Conservation (phyloP, 2,329 filamentous ascomycete species). For the Neofusicoccum parvum region DNA sequence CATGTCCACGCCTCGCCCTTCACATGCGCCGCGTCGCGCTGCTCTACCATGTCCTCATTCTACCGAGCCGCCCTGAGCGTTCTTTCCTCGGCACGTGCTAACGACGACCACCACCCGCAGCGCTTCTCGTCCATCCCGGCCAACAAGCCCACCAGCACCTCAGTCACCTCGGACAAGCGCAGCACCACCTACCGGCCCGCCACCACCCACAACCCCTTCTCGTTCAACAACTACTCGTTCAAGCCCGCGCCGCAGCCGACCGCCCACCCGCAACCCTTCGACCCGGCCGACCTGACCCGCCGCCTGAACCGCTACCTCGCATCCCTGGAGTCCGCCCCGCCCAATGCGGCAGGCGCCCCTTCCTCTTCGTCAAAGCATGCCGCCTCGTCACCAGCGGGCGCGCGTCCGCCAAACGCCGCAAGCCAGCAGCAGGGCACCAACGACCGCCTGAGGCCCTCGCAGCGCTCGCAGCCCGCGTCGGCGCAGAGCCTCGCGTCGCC, state of each 20-base stretch:
- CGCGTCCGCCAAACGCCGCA: background rate
- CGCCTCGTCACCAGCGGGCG: background rate
- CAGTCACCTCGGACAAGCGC: background rate
- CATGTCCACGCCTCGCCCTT: background rate
- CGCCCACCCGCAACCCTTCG: background rate
- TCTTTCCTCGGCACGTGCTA: background rate
- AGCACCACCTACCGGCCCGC: background rate
- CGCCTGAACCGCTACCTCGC: slow-evolving; percentile 10
- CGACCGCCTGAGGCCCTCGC: background rate
- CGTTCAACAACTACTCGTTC: slow-evolving; percentile 13
- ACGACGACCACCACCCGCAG: background rate
- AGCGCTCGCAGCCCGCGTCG: background rate
- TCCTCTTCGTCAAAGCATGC: too few relatives aligned
- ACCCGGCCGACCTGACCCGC: slow-evolving; percentile 9
- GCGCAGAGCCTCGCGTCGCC: background rate
- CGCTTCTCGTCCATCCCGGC: background rate
- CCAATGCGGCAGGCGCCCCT: background rate
- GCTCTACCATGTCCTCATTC: background rate
- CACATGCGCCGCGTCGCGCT: background rate
- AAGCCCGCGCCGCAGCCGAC: background rate
- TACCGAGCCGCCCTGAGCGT: background rate
- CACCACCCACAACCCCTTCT: background rate
- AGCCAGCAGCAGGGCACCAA: too few relatives aligned
- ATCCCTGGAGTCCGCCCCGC: background rate
- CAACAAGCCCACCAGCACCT: background rate